A percentile compares a stretch with the other conserved stretches of the same genome.
phyloP scores from a whole-genome alignment of 2,329 filamentous ascomycete species.

The Lasiodiplodia sp. region DNA sequence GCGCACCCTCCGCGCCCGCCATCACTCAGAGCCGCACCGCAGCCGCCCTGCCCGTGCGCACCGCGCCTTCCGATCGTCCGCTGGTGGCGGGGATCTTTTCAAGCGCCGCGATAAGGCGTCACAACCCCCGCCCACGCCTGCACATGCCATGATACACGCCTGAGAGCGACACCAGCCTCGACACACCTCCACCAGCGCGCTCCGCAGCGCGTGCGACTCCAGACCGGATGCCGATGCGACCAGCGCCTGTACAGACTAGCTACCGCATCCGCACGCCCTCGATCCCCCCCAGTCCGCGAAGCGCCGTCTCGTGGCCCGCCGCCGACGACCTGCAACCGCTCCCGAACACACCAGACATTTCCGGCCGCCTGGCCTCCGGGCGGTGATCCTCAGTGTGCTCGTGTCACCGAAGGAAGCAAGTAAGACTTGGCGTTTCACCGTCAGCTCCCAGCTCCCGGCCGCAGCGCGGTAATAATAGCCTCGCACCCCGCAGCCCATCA shows the following conservation, averaged over 20 bases:
- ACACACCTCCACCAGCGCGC: conserved; percentile 10
- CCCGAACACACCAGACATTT: conserved; percentile 28
- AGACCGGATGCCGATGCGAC: conserved; percentile 30
- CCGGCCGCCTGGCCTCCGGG: conserved; percentile 31
- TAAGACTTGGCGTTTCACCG: conserved; percentile 32
- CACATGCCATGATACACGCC: conserved; percentile 30
- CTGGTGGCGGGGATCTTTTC: conserved; percentile 27
- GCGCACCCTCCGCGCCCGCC: conserved; percentile 14
- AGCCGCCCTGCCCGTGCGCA: conserved; percentile 23
- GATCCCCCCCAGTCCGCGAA: conserved; percentile 7
- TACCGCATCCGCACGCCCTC: conserved; percentile 15
- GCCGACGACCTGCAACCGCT: conserved; percentile 17
- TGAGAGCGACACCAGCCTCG: conserved; percentile 26
- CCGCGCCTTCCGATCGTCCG: conserved; percentile 22
- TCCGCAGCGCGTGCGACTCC: conserved; percentile 25
- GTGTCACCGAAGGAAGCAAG: conserved; percentile 31
- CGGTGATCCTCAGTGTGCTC: conserved; percentile 29
- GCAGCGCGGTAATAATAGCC: conserved; percentile 30
- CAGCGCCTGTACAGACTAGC: conserved; percentile 22
- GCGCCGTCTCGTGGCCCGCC: conserved; percentile 24
- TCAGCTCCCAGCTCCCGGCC: conserved; percentile 31
- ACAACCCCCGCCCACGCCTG: conserved; percentile 18
- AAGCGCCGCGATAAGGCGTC: conserved; percentile 27
- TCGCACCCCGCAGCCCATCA: conserved; percentile 27
- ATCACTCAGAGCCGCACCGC: conserved; percentile 22